Base-by-base conservation (phyloP, 176 grass and related monocot genomes). In the Triticum turgidum region DNA sequence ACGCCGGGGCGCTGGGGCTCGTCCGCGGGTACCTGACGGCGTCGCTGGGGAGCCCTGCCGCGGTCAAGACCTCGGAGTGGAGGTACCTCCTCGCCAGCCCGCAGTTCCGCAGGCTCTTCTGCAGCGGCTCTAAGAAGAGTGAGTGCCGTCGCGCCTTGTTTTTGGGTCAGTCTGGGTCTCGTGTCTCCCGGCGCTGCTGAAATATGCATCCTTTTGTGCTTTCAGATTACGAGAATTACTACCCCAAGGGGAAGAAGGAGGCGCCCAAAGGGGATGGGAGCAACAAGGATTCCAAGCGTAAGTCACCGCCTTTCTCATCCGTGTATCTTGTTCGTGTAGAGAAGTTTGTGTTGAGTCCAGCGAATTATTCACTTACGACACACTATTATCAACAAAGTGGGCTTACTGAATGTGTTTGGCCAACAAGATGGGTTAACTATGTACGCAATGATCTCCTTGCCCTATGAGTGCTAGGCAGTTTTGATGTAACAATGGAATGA, bases 141-240 rank as follows among this genome's bases (percentile, higher is more conserved):
- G 89, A 41, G 89, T 86, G 17, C 18, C 71, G 9, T 41, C 0
- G 6, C 20, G 59, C 33, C 34, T 9, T 5, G 0, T 27, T 52
- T 37, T 18, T 69, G 0, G 3, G 18, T 71, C 47, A 0, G 47
- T 88, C 41, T 29, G 27, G 25, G 3, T 54, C 38, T 29, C 47
- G 15, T 7, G 51, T 54, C 49, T 30, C 38, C 61, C 69, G 81
- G 33, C 59, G 21, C 52, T 90, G 1, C 51, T 58, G 64, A 76
- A 18, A 54, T 1, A 54, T 18, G 61, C 17, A 32, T 61, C 61
- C 72, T 37, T 61, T 37, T 9, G 14, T 61, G 77, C 24, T 87
- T 86, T 82, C 80, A 99, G 97, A 99, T 91, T 99, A 94, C 52
- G 94, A 99, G 67, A 96, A 99, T 33, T 96, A 96, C 86, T 91